Evolutionary conservation across 148 eudicot species (phyloP), one percentile per base, ranked within the genome.

Genomic region (Euryodendron excelsum): DNA sequence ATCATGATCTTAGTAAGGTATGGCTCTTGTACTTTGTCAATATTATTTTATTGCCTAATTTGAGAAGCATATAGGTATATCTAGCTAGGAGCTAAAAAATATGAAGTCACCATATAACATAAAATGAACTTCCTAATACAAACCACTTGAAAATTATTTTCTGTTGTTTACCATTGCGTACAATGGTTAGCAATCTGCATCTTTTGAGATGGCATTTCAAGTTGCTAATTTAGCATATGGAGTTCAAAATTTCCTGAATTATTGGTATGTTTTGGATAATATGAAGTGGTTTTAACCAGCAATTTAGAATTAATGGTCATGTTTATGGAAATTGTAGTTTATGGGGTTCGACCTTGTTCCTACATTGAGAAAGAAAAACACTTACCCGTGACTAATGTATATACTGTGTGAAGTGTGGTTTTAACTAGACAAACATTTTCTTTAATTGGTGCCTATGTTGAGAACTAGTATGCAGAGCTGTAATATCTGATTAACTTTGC

Each of bases 1-100:
- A 94, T 71, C 91, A 87, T 25, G 98, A 94, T 82, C 88, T 94
- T 60, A 91, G 93, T 74, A 89, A 92, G 93, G 98, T 94, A 94
- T 82, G 88, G 23, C 66, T 76, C 31, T 44, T 50, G 77, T 50
- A 34, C 47, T 68, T 69, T 63, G 36, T 44, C 33, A 34, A 50
- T 62, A 31, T 25, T 76, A 33, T 56, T 11, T 8, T 48, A 7
- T 78, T 67, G 44, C 27, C 62, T 56, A 48, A 33, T 72, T 81
- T 18, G 6, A n/a, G 64, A 69, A 64, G 33, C 31, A 41, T 36
- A 34, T 44, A 27, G 37, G 56, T 15, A 20, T 4, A 8, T 36
- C 7, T 65, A 27, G 2, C 17, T 1, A 3, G 52, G 59, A 60
- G 36, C 55, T 23, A 20, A 60, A 59, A 39, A 9, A 30, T 25